Evolutionary conservation across 179 eudicot genomes (phyloP).

Genomic region (Amaranthus tricolor): DNA sequence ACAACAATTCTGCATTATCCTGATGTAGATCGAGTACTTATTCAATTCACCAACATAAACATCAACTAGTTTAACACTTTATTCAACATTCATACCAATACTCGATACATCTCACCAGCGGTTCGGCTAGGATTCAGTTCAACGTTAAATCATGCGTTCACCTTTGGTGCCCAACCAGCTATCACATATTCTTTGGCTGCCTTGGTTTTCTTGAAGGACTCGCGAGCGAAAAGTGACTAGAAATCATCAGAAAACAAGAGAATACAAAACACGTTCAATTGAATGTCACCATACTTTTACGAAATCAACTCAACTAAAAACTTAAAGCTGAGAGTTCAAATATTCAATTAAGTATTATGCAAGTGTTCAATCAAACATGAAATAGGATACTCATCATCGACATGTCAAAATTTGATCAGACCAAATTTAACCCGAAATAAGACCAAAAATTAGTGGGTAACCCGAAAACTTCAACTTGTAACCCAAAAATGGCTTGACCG

Average conservation of each 20-base stretch:
- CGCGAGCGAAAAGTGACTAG: conserved; percentile 62
- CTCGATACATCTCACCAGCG: no score
- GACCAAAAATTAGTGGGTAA: no score
- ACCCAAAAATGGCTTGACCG: no score
- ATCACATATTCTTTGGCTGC: conserved; percentile 54
- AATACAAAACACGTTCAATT: not conserved
- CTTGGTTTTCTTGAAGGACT: conserved; percentile 62
- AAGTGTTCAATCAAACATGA: no score
- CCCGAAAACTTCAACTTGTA: no score
- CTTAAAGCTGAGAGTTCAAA: no score
- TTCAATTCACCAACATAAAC: conserved; percentile 1
- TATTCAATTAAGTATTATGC: no score
- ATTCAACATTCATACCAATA: no score
- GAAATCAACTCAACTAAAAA: no score
- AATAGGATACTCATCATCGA: no score
- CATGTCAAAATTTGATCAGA: no score
- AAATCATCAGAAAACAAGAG: not conserved
- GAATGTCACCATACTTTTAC: no score
- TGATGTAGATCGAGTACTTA: not conserved
- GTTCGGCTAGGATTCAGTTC: conserved; percentile 2
- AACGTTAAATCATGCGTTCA: conserved; percentile 52
- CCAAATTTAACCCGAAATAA: not conserved
- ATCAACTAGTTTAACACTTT: not conserved
- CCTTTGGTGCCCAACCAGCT: conserved; percentile 82
- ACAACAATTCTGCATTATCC: not conserved